phyloP scores from a whole-genome alignment of 352 stramenopile genomes.

The Globisporangium cederbergense region DNA sequence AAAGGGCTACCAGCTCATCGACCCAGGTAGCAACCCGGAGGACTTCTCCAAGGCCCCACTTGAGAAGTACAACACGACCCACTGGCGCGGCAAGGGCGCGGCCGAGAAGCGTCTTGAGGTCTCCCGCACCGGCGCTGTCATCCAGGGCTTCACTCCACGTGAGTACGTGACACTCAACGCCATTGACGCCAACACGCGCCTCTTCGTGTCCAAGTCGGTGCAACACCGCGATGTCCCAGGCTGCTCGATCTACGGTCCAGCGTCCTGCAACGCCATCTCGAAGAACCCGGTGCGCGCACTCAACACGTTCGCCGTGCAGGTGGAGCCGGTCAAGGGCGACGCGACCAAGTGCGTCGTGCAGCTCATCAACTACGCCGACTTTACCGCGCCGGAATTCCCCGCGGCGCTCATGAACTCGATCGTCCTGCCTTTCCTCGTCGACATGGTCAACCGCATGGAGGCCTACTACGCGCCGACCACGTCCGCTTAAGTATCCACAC shows the following conservation, averaged over 20 bases:
- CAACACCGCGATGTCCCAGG: slow-evolving; percentile 19
- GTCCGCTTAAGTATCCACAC: neutral
- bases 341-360: slow-evolving; percentile 23
- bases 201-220: slow-evolving; percentile 20
- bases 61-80: slow-evolving; percentile 19
- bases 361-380: slow-evolving; percentile 29
- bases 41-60: slow-evolving; percentile 32
- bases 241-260: slow-evolving; percentile 22
- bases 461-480: slow-evolving; percentile 2
- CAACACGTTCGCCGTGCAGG: slow-evolving; percentile 22
- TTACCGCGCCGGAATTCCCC: slow-evolving; percentile 17
- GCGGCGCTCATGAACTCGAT: slow-evolving; percentile 28
- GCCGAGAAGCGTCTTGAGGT: slow-evolving; percentile 29
- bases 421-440: slow-evolving; percentile 19
- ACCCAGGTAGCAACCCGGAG: slow-evolving; percentile 26
- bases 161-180: slow-evolving; percentile 16
- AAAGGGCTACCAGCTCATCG: slow-evolving; percentile 29
- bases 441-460: slow-evolving; percentile 24
- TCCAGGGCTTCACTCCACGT: slow-evolving; percentile 14
- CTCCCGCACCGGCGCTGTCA: slow-evolving; percentile 15
- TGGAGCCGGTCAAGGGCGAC: slow-evolving; percentile 15
- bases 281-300: slow-evolving; percentile 17
- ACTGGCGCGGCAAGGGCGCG: slow-evolving; percentile 20
- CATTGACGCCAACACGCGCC: slow-evolving; percentile 14
- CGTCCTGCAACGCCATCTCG: slow-evolving; percentile 19